phyloP scores from a whole-genome alignment of 768 basidiomycete genomes.

The Cyclocybe aegerita region DNA sequence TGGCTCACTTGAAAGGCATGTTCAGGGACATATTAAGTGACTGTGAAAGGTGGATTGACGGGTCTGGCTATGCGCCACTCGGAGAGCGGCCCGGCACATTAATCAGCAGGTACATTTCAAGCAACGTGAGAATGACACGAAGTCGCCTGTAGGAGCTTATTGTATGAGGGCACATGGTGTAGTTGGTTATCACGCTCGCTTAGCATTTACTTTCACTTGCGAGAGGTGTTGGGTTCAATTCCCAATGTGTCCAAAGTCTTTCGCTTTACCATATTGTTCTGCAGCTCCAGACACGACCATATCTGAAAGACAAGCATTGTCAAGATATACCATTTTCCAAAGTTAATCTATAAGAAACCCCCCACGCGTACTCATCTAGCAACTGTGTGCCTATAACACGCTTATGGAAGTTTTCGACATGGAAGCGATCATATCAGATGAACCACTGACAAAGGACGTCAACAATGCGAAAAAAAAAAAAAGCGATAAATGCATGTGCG shows the following conservation, averaged over 20 bases:
- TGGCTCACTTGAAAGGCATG: no score
- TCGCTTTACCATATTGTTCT: background rate
- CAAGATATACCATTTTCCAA: background rate
- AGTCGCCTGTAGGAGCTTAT: no score
- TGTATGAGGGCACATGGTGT: conserved; percentile 20
- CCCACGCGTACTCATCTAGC: no score
- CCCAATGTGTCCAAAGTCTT: conserved; percentile 21
- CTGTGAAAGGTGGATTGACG: no score
- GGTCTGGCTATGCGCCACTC: no score
- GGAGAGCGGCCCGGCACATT: background rate
- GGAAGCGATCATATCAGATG: conserved; percentile 52
- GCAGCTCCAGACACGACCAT: background rate
- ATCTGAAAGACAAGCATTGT: background rate
- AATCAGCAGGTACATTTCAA: no score
- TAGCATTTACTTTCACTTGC: conserved; percentile 9
- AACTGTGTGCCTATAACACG: conserved; percentile 43
- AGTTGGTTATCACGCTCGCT: conserved; percentile 21
- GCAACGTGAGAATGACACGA: no score
- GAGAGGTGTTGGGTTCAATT: conserved; percentile 26
- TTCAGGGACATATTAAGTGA: no score
- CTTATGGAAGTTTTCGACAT: conserved; percentile 47
- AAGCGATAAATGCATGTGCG: background rate
- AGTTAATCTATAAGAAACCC: no score
- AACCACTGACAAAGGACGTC: conserved; percentile 27
- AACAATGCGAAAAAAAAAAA: background rate